phyloP scores from a whole-genome alignment of 805 yeast genomes.

The Candida coleopterorum region DNA sequence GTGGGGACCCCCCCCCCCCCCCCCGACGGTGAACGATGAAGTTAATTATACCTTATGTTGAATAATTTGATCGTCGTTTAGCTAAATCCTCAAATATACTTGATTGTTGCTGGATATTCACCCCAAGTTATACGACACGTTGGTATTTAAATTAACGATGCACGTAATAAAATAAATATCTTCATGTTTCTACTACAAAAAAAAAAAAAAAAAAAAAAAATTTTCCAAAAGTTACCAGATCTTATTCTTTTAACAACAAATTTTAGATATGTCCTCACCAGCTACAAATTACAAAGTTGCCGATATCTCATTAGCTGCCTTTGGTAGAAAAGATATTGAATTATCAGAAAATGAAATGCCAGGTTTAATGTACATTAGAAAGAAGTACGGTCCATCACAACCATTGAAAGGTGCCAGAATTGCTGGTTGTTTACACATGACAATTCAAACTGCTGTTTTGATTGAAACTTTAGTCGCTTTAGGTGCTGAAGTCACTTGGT shows the following conservation, averaged over 20 bases:
- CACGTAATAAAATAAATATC: neutral
- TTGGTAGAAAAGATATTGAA: conserved; percentile 99
- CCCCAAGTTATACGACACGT: conserved; percentile 6
- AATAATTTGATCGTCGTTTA: too few relatives aligned
- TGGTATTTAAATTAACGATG: neutral
- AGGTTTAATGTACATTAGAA: conserved; percentile 97
- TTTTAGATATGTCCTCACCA: conserved; percentile 21
- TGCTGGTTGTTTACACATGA: conserved; percentile 99
- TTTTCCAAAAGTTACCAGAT: conserved; percentile 1
- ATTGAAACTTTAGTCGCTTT: conserved; percentile 95
- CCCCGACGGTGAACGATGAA: too few relatives aligned
- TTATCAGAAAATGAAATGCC: conserved; percentile 99
- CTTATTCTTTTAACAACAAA: neutral
- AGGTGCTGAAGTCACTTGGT: conserved; percentile 99
- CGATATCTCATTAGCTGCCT: conserved; percentile 97
- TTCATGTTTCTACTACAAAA: neutral
- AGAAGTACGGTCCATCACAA: conserved; percentile 83
- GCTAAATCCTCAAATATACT: too few relatives aligned
- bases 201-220: conserved; percentile 6
- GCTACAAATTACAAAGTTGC: conserved; percentile 85
- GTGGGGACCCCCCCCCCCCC: too few relatives aligned
- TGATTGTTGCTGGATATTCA: too few relatives aligned
- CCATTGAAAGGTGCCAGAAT: conserved; percentile 98
- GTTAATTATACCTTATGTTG: too few relatives aligned
- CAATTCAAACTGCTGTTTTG: conserved; percentile 98